Conservation (phyloP, 169 alveolate genomes). For the Eimeria maxima region DNA sequence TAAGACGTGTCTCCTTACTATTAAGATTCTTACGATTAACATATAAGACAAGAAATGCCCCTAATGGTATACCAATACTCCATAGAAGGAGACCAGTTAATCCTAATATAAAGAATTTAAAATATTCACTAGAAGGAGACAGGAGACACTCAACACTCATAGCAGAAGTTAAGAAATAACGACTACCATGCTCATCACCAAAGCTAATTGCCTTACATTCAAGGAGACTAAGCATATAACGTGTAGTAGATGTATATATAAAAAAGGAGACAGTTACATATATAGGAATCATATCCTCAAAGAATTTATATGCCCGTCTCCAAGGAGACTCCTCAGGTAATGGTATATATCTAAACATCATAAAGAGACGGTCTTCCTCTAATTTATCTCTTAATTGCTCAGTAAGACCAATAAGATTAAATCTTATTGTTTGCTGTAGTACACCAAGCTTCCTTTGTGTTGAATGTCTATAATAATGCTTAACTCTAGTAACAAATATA, state of each 20-base stretch:
- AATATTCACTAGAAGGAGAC: conserved; percentile 87
- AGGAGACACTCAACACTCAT: conserved; percentile 89
- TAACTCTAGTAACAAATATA: conserved; percentile 83
- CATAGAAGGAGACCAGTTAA: conserved; percentile 89
- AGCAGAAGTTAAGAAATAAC: conserved; percentile 88
- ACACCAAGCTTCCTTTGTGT: conserved; percentile 83
- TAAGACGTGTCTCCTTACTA: conserved; percentile 88
- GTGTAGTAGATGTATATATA: conserved; percentile 89
- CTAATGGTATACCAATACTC: conserved; percentile 91
- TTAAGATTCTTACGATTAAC: conserved; percentile 88
- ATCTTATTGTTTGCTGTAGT: conserved; percentile 84
- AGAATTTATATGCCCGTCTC: conserved; percentile 85
- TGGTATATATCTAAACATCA: conserved; percentile 90
- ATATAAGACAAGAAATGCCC: conserved; percentile 88
- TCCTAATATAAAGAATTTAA: conserved; percentile 87
- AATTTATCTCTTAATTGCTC: conserved; percentile 86
- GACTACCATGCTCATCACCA: conserved; percentile 83
- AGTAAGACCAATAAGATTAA: conserved; percentile 83
- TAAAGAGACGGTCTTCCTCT: conserved; percentile 88
- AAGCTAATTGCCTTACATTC: conserved; percentile 88
- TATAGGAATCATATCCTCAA: conserved; percentile 93
- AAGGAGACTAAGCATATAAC: conserved; percentile 89
- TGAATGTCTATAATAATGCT: conserved; percentile 61
- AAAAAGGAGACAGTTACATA: conserved; percentile 91
- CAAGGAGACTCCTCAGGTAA: conserved; percentile 86